These are phyloP conservation scores for Neonothopanus nambi DNA, from an alignment of 1,284 basidiomycete genomes.

Conservation along the genomic window DNA sequence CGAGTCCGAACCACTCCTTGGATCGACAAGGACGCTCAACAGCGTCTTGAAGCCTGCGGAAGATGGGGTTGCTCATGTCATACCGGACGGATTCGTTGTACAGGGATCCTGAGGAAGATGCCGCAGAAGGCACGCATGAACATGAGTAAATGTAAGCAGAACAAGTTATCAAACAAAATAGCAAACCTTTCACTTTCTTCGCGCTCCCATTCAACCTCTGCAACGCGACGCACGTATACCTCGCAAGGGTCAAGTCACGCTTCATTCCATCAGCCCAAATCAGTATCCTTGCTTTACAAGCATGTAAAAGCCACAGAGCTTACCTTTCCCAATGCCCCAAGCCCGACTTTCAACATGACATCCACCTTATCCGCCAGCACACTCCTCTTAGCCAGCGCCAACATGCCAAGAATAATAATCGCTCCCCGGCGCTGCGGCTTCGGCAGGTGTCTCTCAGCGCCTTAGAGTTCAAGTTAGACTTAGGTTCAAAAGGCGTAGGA, in stretches of 20 bases:
- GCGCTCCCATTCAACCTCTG: constrained; percentile 91
- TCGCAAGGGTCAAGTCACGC: constrained; percentile 86
- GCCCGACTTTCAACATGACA: constrained; percentile 83
- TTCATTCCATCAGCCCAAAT: constrained; percentile 29
- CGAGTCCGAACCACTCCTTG: constrained; percentile 95
- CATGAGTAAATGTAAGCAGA: neutral
- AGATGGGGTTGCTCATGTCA: constrained; percentile 88
- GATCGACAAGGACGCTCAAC: constrained; percentile 78
- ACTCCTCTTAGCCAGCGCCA: constrained; percentile 82
- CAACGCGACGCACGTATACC: constrained; percentile 92
- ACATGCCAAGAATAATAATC: constrained; percentile 95
- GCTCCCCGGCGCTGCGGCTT: constrained; percentile 87
- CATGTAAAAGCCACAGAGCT: constrained; percentile 6
- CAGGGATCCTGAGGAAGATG: constrained; percentile 71
- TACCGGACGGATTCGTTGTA: constrained; percentile 85
- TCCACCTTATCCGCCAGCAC: constrained; percentile 91
- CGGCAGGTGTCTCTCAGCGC: constrained; percentile 72
- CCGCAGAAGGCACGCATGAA: neutral
- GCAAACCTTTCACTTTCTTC: constrained; percentile 92
- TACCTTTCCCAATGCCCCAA: constrained; percentile 85
- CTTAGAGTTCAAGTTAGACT: constrained; percentile 37
- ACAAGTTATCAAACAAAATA: neutral
- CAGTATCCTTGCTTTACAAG: neutral
- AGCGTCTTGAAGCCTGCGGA: constrained; percentile 78
- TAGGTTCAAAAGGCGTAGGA: neutral